These are phyloP conservation scores for Nicotiana undulata DNA, from an alignment of 257 asterid genomes.

Conservation along the genomic window DNA sequence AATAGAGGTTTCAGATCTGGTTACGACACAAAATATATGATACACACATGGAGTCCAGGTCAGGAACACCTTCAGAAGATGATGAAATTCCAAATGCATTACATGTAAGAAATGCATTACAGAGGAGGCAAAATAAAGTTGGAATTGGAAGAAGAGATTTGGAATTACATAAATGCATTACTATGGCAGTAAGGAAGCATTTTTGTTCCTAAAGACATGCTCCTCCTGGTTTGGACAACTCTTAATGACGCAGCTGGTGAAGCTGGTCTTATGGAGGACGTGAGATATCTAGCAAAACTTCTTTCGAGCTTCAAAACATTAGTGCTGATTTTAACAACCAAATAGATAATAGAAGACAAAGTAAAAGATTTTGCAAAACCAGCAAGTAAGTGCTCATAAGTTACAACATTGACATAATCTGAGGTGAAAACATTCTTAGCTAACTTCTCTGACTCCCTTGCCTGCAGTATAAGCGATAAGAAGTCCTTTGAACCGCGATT, in stretches of 20 bases:
- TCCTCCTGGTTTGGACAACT: conserved; percentile 1
- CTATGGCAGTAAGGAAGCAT: not conserved
- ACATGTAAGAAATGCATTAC: conserved; percentile 45
- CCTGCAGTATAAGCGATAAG: conserved; percentile 59
- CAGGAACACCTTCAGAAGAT: too few relatives aligned
- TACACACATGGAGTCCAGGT: conserved; percentile 58
- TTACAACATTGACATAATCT: conserved; percentile 76
- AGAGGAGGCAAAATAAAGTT: conserved; percentile 36
- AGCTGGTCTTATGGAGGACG: too few relatives aligned
- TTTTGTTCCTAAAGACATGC: not conserved
- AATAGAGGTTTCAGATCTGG: conserved; percentile 70
- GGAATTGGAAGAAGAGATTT: conserved; percentile 54
- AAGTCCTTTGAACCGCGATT: conserved; percentile 54
- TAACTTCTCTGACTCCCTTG: conserved; percentile 48
- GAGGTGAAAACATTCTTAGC: conserved; percentile 55
- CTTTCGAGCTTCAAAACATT: too few relatives aligned
- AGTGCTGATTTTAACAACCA: too few relatives aligned
- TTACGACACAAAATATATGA: conserved; percentile 68
- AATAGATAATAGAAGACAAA: conserved; percentile 57
- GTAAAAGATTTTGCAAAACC: conserved; percentile 94
- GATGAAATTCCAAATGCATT: conserved; percentile 60
- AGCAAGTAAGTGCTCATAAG: conserved; percentile 89
- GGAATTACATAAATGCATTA: too few relatives aligned
- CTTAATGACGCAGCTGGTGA: not conserved
- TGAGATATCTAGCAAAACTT: too few relatives aligned